phyloP scores from a whole-genome alignment of 257 asterid genomes.

The Solanum gandarillasii region DNA sequence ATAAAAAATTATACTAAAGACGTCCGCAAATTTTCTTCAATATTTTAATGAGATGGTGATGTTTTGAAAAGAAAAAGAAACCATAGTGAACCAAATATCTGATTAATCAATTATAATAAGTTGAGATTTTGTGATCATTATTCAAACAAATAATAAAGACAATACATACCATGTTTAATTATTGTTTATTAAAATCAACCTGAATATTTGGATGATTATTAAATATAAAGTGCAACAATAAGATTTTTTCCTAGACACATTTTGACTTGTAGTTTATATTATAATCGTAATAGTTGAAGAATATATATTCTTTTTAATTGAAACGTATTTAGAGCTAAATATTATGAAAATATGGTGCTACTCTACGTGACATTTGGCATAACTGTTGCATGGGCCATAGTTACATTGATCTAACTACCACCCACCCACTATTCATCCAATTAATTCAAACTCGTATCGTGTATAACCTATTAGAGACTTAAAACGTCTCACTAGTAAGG shows the following conservation, averaged over 20 bases:
- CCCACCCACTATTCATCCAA: too few relatives aligned
- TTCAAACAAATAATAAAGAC: neutral
- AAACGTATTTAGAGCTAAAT: neutral
- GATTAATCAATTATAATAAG: neutral
- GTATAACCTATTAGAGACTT: too few relatives aligned
- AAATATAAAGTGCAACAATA: neutral
- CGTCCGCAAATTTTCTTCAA: slow-evolving; percentile 1
- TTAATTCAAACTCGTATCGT: too few relatives aligned
- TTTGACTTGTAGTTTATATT: neutral
- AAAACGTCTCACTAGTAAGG: too few relatives aligned
- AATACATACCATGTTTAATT: neutral
- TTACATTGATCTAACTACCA: neutral
- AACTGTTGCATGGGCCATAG: neutral
- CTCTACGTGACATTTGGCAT: neutral
- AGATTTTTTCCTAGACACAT: neutral
- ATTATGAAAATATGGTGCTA: neutral
- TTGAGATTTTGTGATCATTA: neutral
- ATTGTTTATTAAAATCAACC: neutral
- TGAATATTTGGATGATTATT: neutral
- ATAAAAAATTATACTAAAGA: neutral
- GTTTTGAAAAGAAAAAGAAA: neutral
- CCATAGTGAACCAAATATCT: neutral
- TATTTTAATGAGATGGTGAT: neutral
- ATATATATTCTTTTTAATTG: neutral
- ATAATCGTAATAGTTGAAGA: neutral